Evolutionary conservation across 495 filamentous ascomycete species (phyloP), one percentile per base, ranked within the genome.

Genomic region (Penicillium antarcticum): DNA sequence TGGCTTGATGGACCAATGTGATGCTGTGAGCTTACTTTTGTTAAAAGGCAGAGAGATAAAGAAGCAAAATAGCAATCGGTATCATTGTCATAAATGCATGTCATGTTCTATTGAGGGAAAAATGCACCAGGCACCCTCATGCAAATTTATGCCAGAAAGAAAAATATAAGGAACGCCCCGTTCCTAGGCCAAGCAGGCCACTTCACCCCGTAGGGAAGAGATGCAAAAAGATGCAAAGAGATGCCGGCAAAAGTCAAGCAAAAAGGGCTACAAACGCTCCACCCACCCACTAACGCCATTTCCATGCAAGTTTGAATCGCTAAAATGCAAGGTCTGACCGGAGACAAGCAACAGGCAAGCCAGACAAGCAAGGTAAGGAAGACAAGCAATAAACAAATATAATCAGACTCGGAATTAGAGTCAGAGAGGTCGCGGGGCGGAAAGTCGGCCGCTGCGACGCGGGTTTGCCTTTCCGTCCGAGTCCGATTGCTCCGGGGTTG

Each of bases 41-140:
- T 23, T 23, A 5, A 23, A 23, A 23, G 5, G 3, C 5, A 23
- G 21, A 23, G 2, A 37, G 33, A 21, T 33, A 34, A 29, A 19
- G 24, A 49, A 53, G 46, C 37, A 42, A 53, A 16, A 36, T 47
- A 53, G 12, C 12, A 32, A 42, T 48, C 21, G 23, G 16, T 33
- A 45, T 44, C 46, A 23, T 65, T 47, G 53, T 56, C 29, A 42
- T 38, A 45, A 53, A 57, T 55, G 53, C 50, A 53, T 48, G 36
- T 58, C 62, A 36, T 59, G 40, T 55, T 41, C 51, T 52, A 42
- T 53, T 21, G 36, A 55, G 47, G 36, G 6, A 45, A 26, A 26
- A 52, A 18, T 64, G 62, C 62, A 24, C 62, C 62, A 59, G 62
- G 62, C 62, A 65, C 32, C 45, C 42, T 34, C 59, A 62, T 62